These are phyloP conservation scores for Teunomyces kruisii DNA, from an alignment of 805 yeast species.

Conservation along the genomic window DNA sequence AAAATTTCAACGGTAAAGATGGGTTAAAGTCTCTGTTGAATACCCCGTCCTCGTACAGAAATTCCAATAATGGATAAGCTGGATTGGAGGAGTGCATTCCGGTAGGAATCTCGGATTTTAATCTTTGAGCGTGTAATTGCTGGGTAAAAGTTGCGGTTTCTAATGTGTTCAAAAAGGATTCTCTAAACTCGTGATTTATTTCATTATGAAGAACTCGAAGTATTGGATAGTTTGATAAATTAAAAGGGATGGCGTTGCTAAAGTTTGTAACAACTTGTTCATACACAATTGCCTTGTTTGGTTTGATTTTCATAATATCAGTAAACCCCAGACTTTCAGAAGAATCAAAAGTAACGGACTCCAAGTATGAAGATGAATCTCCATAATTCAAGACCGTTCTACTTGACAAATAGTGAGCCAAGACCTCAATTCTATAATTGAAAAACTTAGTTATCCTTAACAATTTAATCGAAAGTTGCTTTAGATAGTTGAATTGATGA, in stretches of 20 bases:
- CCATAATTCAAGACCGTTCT: constrained; percentile 17
- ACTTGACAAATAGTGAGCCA: constrained; percentile 24
- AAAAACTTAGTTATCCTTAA: constrained; percentile 33
- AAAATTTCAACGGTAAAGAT: constrained; percentile 8
- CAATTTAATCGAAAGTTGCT: constrained; percentile 23
- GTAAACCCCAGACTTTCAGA: constrained; percentile 4
- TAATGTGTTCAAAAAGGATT: neutral
- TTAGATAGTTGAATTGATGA: constrained; percentile 21
- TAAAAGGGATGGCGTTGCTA: constrained; percentile 10
- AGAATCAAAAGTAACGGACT: constrained; percentile 9
- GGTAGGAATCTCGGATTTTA: constrained; percentile 11
- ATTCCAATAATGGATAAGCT: constrained; percentile 13
- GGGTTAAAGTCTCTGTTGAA: constrained; percentile 30
- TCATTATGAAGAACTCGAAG: constrained; percentile 11
- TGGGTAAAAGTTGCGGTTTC: neutral
- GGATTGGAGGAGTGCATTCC: constrained; percentile 6
- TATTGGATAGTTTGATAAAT: constrained; percentile 18
- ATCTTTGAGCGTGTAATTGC: neutral
- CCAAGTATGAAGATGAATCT: constrained; percentile 10
- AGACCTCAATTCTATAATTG: constrained; percentile 26
- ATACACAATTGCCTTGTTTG: constrained; percentile 15
- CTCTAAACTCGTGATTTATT: neutral
- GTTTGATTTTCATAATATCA: constrained; percentile 17
- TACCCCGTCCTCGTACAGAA: constrained; percentile 20
- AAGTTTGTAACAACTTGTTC: constrained; percentile 19